phyloP scores from a whole-genome alignment of 2,329 filamentous ascomycete genomes.

The Arthroderma uncinatum region DNA sequence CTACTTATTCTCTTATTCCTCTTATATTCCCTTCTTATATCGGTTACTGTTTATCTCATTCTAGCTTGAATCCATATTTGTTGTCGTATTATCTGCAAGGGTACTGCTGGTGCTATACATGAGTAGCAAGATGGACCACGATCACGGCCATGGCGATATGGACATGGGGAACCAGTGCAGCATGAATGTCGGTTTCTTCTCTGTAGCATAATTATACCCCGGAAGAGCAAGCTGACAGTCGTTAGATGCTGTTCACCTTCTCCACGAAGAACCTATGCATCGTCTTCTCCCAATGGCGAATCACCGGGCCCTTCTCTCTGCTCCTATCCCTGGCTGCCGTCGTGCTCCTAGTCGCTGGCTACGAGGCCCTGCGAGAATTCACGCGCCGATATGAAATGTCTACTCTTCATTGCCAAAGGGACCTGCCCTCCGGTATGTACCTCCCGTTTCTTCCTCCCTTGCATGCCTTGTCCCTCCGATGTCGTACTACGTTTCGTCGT shows the following conservation, averaged over 20 bases:
- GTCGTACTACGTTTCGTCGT: neutral
- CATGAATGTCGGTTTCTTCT: constrained; percentile 62
- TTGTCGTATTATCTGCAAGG: no score
- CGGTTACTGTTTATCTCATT: neutral
- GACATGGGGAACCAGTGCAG: constrained; percentile 60
- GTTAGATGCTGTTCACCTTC: constrained; percentile 96
- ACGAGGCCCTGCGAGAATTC: constrained; percentile 72
- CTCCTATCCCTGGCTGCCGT: constrained; percentile 73
- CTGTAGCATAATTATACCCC: neutral
- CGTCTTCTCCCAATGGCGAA: constrained; percentile 83
- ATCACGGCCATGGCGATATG: constrained; percentile 47
- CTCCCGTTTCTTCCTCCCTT: neutral
- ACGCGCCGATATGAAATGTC: constrained; percentile 62
- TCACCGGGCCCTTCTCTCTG: constrained; percentile 62
- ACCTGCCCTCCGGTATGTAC: neutral
- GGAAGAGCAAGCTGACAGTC: neutral
- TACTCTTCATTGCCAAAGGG: neutral
- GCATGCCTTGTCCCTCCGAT: neutral
- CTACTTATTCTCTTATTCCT: neutral
- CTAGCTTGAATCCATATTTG: neutral
- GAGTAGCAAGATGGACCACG: constrained; percentile 30
- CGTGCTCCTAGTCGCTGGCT: constrained; percentile 74
- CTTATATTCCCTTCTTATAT: neutral
- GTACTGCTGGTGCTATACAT: constrained; percentile 5
- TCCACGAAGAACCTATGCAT: constrained; percentile 88